These are phyloP conservation scores for Blastocystis sp. DNA, from an alignment of 352 stramenopile species.

Conservation along the genomic window DNA sequence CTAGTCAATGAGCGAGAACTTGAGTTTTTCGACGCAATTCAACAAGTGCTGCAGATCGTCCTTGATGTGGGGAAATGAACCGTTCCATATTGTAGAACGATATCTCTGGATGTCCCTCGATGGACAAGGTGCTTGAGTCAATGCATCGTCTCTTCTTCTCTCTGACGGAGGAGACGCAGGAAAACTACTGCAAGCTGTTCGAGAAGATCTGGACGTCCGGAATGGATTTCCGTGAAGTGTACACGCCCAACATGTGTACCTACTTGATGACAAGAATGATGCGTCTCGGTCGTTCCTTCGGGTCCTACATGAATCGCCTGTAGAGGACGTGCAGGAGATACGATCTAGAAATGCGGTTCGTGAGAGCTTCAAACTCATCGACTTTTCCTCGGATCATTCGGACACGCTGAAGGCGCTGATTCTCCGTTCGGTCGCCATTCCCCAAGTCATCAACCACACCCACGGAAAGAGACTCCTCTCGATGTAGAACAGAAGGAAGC, in stretches of 20 bases:
- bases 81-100: constrained; percentile 23
- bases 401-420: neutral
- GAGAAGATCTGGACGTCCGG: constrained; percentile 12
- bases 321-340: neutral
- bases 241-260: constrained; percentile 25
- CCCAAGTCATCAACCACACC: constrained; percentile 3
- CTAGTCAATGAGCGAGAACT: constrained; percentile 4
- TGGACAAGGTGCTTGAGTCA: neutral
- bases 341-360: constrained; percentile 19
- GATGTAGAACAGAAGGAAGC: neutral
- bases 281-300: neutral
- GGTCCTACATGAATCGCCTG: constrained; percentile 22
- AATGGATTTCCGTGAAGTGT: neutral
- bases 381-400: constrained; percentile 9
- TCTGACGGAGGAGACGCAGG: constrained; percentile 12
- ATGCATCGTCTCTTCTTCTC: constrained; percentile 26
- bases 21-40: constrained; percentile 34
- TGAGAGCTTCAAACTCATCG: constrained; percentile 36
- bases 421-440: neutral
- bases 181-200: neutral
- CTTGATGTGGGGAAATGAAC: neutral
- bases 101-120: neutral
- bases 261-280: neutral
- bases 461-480: constrained; percentile 1
- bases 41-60: neutral